Evolutionary conservation across 495 filamentous ascomycete genomes (phyloP), one percentile per base, ranked within the genome.

Genomic region (Trichoderma asperelloides): DNA sequence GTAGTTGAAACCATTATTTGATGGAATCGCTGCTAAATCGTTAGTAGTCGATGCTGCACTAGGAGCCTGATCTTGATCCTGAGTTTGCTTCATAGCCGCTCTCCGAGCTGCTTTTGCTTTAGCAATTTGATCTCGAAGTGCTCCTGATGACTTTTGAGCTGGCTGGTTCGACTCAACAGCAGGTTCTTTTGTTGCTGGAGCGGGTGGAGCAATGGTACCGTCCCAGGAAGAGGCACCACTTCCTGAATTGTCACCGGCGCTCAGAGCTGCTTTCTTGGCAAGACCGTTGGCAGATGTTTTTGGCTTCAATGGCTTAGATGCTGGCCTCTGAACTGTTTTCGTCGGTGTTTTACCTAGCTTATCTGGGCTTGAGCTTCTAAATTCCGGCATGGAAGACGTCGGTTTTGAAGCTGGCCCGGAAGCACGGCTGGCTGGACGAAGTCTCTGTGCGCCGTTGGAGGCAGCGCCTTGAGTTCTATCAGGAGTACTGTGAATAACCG

Each of bases 21-120:
- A 74, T 9, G 80, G 76, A 40, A 72, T 37, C 39, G 62, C 62
- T 9, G 66, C 62, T 4, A 86, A 84, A 1, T 84, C 80, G 11
- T 78, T 74, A 57, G 85, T 80, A 1, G 76, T 75, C 15, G 80
- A 76, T 37, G 72, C 37, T 39, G 62, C 65, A 11, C 67, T 57
- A n/a, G 67, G 47, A 49, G 78, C 67, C 12, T 12, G 41, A 3
- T 68, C 69, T 18, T 76, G 73, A 40, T 68, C 69, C n/a, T 76
- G 73, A 40, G 71, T 77, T 70, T 82, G 78, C 28, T 68, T 75
- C 30, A 75, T 74, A 13, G 85, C 83, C 21, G 86, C 86, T 63
- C 88, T 86, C 63, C 86, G 86, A 43, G 93, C 92, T 13, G 93
- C 94, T 74, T 94, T 96, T 9, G 95, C 95, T 74, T 92, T 95